phyloP scores from a whole-genome alignment of 1,284 basidiomycete species.

The Pseudozyma flocculosa region DNA sequence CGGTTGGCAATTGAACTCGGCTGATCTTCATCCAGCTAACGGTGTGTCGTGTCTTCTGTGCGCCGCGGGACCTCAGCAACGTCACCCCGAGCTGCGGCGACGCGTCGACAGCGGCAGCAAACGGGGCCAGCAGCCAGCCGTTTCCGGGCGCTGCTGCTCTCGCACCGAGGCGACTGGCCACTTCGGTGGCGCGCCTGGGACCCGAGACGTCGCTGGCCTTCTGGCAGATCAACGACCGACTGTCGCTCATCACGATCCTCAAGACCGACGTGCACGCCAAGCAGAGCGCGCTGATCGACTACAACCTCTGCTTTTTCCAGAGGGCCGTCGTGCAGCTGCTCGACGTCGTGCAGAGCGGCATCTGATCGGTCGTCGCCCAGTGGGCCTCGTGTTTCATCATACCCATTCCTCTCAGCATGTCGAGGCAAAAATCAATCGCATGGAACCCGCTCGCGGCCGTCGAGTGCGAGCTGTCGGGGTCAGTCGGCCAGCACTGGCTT shows the following conservation, averaged over 20 bases:
- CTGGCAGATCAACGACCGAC: constrained; percentile 74
- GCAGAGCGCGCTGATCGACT: constrained; percentile 80
- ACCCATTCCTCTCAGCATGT: too few relatives aligned
- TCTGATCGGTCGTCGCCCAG: constrained; percentile 5
- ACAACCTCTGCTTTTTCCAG: constrained; percentile 83
- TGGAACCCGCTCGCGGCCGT: too few relatives aligned
- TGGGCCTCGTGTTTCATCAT: too few relatives aligned
- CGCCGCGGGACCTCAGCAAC: too few relatives aligned
- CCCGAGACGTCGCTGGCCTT: constrained; percentile 79
- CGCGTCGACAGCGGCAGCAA: too few relatives aligned
- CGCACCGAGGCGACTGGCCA: constrained; percentile 25
- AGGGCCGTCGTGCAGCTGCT: constrained; percentile 61
- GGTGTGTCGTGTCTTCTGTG: too few relatives aligned
- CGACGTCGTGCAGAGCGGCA: constrained; percentile 32
- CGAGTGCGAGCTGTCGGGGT: too few relatives aligned
- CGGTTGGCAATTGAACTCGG: too few relatives aligned
- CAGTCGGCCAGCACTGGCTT: too few relatives aligned
- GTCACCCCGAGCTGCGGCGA: too few relatives aligned
- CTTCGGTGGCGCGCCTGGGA: constrained; percentile 63
- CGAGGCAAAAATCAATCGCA: too few relatives aligned
- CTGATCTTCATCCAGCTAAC: too few relatives aligned
- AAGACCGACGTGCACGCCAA: constrained; percentile 76
- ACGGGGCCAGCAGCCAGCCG: not conserved
- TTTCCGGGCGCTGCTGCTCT: not conserved
- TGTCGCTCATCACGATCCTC: constrained; percentile 79